phyloP scores from a whole-genome alignment of 257 asterid species.

The Lithospermum erythrorhizon region DNA sequence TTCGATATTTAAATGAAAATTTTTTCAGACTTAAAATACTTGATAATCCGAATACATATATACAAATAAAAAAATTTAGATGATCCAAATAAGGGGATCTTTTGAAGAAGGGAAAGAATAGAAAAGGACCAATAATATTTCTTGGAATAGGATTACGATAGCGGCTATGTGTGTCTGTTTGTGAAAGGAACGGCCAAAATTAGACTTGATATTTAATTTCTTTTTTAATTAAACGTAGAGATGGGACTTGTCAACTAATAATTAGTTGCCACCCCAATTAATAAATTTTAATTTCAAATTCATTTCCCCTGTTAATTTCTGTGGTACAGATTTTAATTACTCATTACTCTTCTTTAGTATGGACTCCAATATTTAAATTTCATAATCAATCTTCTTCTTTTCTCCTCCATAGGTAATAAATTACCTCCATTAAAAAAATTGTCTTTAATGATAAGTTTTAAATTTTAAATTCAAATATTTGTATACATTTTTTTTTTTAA shows the following conservation, averaged over 20 bases:
- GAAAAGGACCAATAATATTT: too few relatives aligned
- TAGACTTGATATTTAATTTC: background rate
- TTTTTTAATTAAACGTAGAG: background rate
- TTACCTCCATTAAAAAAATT: too few relatives aligned
- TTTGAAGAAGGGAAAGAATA: too few relatives aligned
- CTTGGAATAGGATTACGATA: too few relatives aligned
- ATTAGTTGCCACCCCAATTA: background rate
- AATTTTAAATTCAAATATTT: too few relatives aligned
- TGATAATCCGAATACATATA: too few relatives aligned
- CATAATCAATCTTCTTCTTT: background rate
- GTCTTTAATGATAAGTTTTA: too few relatives aligned
- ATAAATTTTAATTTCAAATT: background rate
- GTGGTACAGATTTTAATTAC: background rate
- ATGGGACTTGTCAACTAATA: background rate
- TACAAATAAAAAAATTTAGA: too few relatives aligned
- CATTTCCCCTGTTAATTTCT: background rate
- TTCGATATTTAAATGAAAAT: too few relatives aligned
- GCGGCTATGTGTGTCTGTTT: background rate
- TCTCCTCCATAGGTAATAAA: background rate
- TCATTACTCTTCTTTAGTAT: background rate
- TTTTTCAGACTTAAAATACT: too few relatives aligned
- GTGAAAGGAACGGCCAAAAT: background rate
- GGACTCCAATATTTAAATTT: background rate
- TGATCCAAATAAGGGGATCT: too few relatives aligned
- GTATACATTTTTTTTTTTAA: too few relatives aligned